phyloP scores from a whole-genome alignment of 2,329 filamentous ascomycete species.

The Fusarium proliferatum region DNA sequence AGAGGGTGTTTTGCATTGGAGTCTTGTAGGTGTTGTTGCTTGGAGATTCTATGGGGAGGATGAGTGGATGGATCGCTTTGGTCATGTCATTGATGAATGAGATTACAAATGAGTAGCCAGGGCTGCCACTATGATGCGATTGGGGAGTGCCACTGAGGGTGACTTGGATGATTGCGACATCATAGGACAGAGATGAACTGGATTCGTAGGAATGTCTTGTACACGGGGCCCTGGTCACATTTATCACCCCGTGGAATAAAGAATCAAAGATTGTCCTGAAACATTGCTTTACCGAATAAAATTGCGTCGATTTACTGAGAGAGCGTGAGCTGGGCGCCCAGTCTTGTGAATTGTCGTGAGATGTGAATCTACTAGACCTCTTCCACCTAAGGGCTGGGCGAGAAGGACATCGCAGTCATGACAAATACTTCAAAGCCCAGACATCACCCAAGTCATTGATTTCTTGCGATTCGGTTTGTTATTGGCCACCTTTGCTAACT shows the following conservation, averaged over 20 bases:
- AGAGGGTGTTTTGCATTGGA: neutral
- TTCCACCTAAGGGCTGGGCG: fast-evolving
- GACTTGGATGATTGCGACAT: neutral
- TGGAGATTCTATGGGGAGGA: neutral
- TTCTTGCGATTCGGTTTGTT: too few relatives aligned
- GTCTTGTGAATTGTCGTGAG: fast-evolving
- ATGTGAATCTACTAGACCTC: fast-evolving
- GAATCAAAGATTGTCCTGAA: fast-evolving
- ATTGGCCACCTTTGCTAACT: too few relatives aligned
- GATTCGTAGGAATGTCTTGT: too few relatives aligned
- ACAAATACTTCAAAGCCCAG: neutral
- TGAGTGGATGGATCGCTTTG: neutral
- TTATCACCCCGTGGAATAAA: fast-evolving
- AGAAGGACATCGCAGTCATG: fast-evolving
- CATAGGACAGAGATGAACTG: fast-evolving
- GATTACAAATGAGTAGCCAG: neutral
- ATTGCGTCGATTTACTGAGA: fast-evolving
- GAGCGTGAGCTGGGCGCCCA: neutral
- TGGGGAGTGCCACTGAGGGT: fast-evolving
- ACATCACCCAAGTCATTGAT: neutral
- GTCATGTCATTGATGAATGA: neutral
- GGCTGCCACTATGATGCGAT: fast-evolving
- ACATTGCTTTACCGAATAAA: fast-evolving
- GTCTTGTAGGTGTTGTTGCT: neutral
- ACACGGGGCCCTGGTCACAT: too few relatives aligned